Percentiles rank a stretch among this genome's conserved stretches.
phyloP scores from a whole-genome alignment of 2,329 filamentous ascomycete genomes.

The Westerdykella ornata region DNA sequence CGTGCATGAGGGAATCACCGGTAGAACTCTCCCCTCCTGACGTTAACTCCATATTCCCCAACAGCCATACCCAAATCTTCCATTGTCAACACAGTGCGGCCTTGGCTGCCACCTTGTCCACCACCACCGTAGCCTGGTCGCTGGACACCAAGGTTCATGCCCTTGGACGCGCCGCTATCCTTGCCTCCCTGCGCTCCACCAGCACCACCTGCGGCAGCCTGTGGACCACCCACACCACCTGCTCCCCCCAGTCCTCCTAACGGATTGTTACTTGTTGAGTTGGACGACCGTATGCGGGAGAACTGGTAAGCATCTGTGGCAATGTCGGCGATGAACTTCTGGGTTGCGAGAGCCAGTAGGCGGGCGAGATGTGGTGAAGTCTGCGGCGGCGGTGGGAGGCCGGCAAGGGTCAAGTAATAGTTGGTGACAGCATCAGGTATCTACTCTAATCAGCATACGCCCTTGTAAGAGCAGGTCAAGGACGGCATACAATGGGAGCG shows the following conservation, averaged over 20 bases:
- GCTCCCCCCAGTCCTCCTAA: slow-evolving; percentile 79
- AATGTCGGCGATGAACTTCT: slow-evolving; percentile 97
- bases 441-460: slow-evolving; percentile 41
- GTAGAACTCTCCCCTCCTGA: slow-evolving; percentile 97
- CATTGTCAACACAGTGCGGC: slow-evolving; percentile 93
- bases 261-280: slow-evolving; percentile 82
- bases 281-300: slow-evolving; percentile 88
- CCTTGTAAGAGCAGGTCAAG: neutral
- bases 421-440: slow-evolving; percentile 96
- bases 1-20: slow-evolving; percentile 46
- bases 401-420: slow-evolving; percentile 95
- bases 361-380: slow-evolving; percentile 86
- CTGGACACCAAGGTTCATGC: slow-evolving; percentile 44
- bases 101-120: slow-evolving; percentile 80
- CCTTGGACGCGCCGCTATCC: slow-evolving; percentile 40
- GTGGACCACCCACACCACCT: slow-evolving; percentile 57
- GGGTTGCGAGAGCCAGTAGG: slow-evolving; percentile 91
- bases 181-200: slow-evolving; percentile 50
- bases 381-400: slow-evolving; percentile 84
- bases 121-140: slow-evolving; percentile 62
- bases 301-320: slow-evolving; percentile 98
- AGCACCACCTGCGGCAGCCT: slow-evolving; percentile 49
- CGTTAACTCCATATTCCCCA: slow-evolving; percentile 93
- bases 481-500: slow-evolving; percentile 74
- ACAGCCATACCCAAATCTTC: slow-evolving; percentile 98